Evolutionary conservation across 352 stramenopile genomes (phyloP).

Genomic region (Globisporangium paddicum): DNA sequence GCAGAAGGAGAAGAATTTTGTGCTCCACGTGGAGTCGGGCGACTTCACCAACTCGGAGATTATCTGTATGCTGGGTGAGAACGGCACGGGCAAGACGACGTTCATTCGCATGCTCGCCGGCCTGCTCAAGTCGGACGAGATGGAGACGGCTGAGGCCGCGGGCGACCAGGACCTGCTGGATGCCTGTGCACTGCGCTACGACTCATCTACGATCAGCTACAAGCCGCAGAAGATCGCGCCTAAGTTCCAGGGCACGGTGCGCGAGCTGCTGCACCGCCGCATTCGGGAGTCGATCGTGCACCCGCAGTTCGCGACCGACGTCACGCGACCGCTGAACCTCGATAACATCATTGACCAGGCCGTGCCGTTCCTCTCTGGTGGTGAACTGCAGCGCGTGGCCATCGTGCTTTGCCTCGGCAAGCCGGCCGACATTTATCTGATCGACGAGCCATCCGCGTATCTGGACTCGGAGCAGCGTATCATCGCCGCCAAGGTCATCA

Average conservation of each 20-base stretch:
- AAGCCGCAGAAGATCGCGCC: conserved; percentile 99
- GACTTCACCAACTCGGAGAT: conserved; percentile 99
- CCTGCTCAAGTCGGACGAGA: conserved; percentile 98
- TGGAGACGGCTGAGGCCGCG: conserved; percentile 76
- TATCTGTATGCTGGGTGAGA: conserved; percentile 98
- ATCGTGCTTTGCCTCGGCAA: conserved; percentile 98
- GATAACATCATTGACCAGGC: conserved; percentile 99
- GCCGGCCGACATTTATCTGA: conserved; percentile 98
- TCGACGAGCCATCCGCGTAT: conserved; percentile 99
- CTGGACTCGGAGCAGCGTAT: conserved; percentile 99
- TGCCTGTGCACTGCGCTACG: conserved; percentile 75
- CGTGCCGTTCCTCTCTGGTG: conserved; percentile 97
- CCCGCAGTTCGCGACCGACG: conserved; percentile 98
- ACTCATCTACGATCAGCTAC: conserved; percentile 91
- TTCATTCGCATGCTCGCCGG: conserved; percentile 99
- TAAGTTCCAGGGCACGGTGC: conserved; percentile 95
- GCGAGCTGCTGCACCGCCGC: conserved; percentile 96
- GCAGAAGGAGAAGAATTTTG: conserved; percentile 93
- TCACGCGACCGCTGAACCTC: conserved; percentile 98
- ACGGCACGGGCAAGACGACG: conserved; percentile 99
- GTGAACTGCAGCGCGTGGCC: conserved; percentile 98
- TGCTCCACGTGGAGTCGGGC: conserved; percentile 96
- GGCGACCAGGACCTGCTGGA: conserved; percentile 71
- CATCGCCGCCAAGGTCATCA: conserved; percentile 98
- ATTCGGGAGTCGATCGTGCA: conserved; percentile 97